A percentile compares a stretch with the other conserved stretches of the same genome.
These are phyloP conservation scores for Westerdykella sp. DNA, from an alignment of 2,329 filamentous ascomycete genomes.

Conservation along the genomic window DNA sequence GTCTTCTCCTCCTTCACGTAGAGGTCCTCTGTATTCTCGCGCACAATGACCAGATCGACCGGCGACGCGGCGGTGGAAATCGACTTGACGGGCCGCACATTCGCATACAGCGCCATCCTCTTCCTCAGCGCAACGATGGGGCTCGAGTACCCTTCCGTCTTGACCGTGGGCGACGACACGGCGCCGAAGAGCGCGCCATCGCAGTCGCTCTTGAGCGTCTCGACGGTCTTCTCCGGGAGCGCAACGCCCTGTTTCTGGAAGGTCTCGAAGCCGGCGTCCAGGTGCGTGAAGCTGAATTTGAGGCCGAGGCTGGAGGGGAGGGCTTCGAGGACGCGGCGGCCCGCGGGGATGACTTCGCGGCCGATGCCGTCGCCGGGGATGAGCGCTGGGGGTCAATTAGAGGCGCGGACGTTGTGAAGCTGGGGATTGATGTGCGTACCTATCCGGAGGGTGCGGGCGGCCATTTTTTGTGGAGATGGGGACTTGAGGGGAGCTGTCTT, in stretches of 20 bases:
- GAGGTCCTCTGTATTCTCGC: constrained; percentile 97
- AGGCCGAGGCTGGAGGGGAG: constrained; percentile 85
- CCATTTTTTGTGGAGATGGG: constrained; percentile 15
- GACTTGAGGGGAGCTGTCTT: neutral
- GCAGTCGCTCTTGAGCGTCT: constrained; percentile 58
- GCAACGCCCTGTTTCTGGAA: constrained; percentile 87
- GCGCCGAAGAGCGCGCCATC: constrained; percentile 1
- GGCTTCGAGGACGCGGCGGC: constrained; percentile 84
- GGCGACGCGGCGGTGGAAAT: constrained; percentile 57
- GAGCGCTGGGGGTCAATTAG: constrained; percentile 56
- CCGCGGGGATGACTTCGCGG: constrained; percentile 93
- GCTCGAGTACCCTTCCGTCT: constrained; percentile 91
- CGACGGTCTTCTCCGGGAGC: constrained; percentile 84
- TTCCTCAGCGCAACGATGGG: constrained; percentile 97
- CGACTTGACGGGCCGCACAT: constrained; percentile 92
- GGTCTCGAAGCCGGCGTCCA: constrained; percentile 86
- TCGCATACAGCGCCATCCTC: constrained; percentile 90
- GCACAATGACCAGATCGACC: constrained; percentile 95
- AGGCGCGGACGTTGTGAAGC: neutral
- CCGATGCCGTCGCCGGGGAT: constrained; percentile 98
- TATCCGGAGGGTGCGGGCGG: constrained; percentile 25
- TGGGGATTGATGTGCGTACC: constrained; percentile 1
- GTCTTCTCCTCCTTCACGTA: constrained; percentile 97
- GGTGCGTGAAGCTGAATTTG: constrained; percentile 89
- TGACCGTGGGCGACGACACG: constrained; percentile 71